Percentiles rank a stretch among this genome's conserved stretches.
Evolutionary conservation across 1,139 yeast species (phyloP).

Genomic region (Candida sojae): DNA sequence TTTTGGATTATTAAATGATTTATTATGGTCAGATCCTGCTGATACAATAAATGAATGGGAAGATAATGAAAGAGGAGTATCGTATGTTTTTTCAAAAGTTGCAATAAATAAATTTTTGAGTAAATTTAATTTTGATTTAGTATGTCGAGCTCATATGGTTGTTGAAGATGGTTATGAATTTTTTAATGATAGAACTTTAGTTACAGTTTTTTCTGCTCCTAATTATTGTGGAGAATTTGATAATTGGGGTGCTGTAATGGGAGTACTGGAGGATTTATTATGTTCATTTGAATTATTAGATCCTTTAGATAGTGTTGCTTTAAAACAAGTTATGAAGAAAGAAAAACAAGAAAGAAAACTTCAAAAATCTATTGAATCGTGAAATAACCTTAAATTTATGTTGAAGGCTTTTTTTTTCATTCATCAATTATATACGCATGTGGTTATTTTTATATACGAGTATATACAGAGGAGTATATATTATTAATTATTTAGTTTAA

Average conservation of each 20-base stretch:
- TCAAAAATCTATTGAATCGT: neutral
- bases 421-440: too few relatives aligned
- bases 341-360: conserved; percentile 75
- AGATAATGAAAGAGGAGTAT: conserved; percentile 95
- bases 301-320: conserved; percentile 90
- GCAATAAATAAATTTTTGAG: conserved; percentile 89
- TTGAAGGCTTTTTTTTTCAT: too few relatives aligned
- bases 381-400: too few relatives aligned
- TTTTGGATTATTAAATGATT: conserved; percentile 87
- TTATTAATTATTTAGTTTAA: too few relatives aligned
- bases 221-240: conserved; percentile 95
- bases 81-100: conserved; percentile 90
- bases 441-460: too few relatives aligned
- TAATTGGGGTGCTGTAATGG: conserved; percentile 99
- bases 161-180: conserved; percentile 93
- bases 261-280: conserved; percentile 86
- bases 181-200: conserved; percentile 73
- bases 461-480: too few relatives aligned
- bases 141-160: conserved; percentile 98
- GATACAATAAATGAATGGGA: conserved; percentile 97
- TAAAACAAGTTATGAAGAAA: conserved; percentile 89
- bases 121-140: conserved; percentile 89
- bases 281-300: conserved; percentile 92
- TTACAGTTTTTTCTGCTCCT: conserved; percentile 85
- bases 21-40: conserved; percentile 96